phyloP scores from a whole-genome alignment of 345 rosid genomes.

The Salix koriyanagi region DNA sequence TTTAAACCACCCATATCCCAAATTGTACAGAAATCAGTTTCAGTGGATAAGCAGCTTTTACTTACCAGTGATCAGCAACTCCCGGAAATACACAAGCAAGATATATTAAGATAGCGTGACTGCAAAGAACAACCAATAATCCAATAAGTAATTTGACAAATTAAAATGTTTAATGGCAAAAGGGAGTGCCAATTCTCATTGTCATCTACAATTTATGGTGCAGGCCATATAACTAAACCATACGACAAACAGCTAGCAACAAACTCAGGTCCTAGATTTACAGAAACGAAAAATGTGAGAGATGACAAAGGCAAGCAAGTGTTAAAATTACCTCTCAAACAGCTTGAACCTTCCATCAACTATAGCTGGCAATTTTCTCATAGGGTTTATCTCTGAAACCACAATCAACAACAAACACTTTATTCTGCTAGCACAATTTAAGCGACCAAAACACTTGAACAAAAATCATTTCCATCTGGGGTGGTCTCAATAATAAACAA shows the following conservation, averaged over 20 bases:
- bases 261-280: not conserved
- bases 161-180: not conserved
- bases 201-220: not conserved
- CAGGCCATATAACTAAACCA: not conserved
- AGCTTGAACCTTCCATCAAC: conserved; percentile 77
- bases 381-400: conserved; percentile 63
- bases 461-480: no score
- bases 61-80: conserved; percentile 79
- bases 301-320: not conserved
- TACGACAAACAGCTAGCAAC: not conserved
- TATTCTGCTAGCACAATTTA: no score
- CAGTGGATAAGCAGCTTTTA: conserved; percentile 1
- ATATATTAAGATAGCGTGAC: conserved; percentile 80
- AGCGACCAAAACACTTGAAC: no score
- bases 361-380: conserved; percentile 63
- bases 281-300: not conserved
- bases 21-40: not conserved
- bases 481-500: no score
- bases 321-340: conserved; percentile 63
- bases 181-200: not conserved
- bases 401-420: not conserved
- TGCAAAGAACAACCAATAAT: conserved; percentile 31
- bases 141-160: not conserved
- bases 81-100: conserved; percentile 75
- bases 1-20: not conserved